Evolutionary conservation across 257 asterid genomes (phyloP).

Genomic region (Cynanchum wilfordii): DNA sequence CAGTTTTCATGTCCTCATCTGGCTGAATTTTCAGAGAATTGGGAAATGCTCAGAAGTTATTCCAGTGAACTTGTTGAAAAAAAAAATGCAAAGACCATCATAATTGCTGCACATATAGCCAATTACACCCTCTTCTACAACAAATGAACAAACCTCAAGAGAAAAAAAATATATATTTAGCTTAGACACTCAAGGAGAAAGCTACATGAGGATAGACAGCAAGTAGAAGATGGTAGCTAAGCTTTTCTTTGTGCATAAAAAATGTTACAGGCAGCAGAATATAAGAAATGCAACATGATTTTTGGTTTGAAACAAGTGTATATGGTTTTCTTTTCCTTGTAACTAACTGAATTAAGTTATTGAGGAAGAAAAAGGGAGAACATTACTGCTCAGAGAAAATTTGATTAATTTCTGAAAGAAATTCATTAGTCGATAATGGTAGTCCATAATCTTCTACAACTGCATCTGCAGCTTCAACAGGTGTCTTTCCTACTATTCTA

Average conservation of each 20-base stretch:
- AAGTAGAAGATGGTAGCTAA: neutral
- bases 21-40: neutral
- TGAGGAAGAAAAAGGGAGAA: neutral
- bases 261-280: neutral
- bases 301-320: neutral
- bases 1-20: neutral
- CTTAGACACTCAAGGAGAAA: neutral
- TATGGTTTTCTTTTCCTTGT: constrained; percentile 3
- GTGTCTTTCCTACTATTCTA: constrained; percentile 62
- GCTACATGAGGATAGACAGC: neutral
- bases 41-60: neutral
- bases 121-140: neutral
- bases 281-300: neutral
- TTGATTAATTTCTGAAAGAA: constrained; percentile 55
- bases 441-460: constrained; percentile 69
- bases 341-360: neutral
- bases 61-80: neutral
- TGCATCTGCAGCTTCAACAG: constrained; percentile 68
- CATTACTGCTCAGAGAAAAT: constrained; percentile 59
- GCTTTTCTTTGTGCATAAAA: too few relatives aligned
- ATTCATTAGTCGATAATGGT: constrained; percentile 54
- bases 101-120: neutral
- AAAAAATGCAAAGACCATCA: neutral
- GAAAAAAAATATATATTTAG: neutral
- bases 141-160: neutral